Percentiles rank a stretch among this genome's conserved stretches.
phyloP scores from a whole-genome alignment of 2,329 filamentous ascomycete species.

The Trichoderma semiorbis region DNA sequence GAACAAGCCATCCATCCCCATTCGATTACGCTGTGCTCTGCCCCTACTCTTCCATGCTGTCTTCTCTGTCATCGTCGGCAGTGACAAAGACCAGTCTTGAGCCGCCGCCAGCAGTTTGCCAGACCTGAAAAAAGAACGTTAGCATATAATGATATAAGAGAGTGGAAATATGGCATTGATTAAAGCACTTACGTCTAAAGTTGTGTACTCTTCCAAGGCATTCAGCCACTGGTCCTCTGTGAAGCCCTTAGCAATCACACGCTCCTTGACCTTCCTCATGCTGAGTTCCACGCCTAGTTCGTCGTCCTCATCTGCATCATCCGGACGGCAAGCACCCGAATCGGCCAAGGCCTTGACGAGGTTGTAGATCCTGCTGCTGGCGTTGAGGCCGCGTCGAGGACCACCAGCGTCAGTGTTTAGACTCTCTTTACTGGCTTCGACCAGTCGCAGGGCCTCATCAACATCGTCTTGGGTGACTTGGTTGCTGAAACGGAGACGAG shows the following conservation, averaged over 20 bases:
- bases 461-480: slow-evolving; percentile 88
- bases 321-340: slow-evolving; percentile 78
- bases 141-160: neutral
- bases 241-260: slow-evolving; percentile 94
- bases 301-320: slow-evolving; percentile 55
- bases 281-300: slow-evolving; percentile 66
- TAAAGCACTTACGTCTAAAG: slow-evolving; percentile 72
- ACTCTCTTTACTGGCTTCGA: slow-evolving; percentile 91
- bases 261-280: slow-evolving; percentile 82
- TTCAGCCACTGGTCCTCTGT: slow-evolving; percentile 88
- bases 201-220: slow-evolving; percentile 84
- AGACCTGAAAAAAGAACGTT: slow-evolving; percentile 51
- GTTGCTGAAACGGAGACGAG: slow-evolving; percentile 83
- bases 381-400: slow-evolving; percentile 66
- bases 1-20: neutral
- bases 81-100: slow-evolving; percentile 70
- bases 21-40: neutral
- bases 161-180: neutral
- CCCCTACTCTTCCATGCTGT: slow-evolving; percentile 44
- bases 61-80: slow-evolving; percentile 47
- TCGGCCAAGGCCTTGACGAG: slow-evolving; percentile 86
- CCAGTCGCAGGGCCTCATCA: slow-evolving; percentile 85
- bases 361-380: slow-evolving; percentile 90
- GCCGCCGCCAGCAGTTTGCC: slow-evolving; percentile 72
- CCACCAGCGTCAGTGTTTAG: slow-evolving; percentile 67